phyloP scores from a whole-genome alignment of 208 protist species.

The Crithidia acanthocephali region DNA sequence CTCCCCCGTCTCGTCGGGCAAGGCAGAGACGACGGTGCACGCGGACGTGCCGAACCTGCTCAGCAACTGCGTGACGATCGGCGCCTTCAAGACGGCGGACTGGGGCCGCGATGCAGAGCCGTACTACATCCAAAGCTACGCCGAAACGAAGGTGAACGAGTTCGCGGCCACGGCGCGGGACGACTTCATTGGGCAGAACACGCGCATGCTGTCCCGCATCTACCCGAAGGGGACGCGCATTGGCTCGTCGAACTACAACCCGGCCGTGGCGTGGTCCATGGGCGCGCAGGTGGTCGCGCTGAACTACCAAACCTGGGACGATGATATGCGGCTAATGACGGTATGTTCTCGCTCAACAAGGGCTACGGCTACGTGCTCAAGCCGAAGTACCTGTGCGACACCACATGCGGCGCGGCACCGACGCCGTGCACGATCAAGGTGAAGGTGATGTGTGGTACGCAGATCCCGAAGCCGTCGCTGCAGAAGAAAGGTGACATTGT shows the following conservation, averaged over 20 bases:
- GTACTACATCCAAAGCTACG: slow-evolving; percentile 65
- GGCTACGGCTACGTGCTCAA: slow-evolving; percentile 95
- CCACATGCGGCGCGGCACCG: slow-evolving; percentile 10
- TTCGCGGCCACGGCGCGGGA: slow-evolving; percentile 27
- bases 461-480: slow-evolving; percentile 67
- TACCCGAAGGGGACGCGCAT: slow-evolving; percentile 94
- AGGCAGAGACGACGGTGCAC: slow-evolving; percentile 24
- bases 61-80: slow-evolving; percentile 45
- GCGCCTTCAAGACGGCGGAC: slow-evolving; percentile 48
- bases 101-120: slow-evolving; percentile 52
- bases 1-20: background rate
- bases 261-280: slow-evolving; percentile 69
- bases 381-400: slow-evolving; percentile 60
- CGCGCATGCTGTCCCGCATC: slow-evolving; percentile 76
- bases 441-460: slow-evolving; percentile 60
- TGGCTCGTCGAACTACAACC: slow-evolving; percentile 93
- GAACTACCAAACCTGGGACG: slow-evolving; percentile 89
- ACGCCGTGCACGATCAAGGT: slow-evolving; percentile 38
- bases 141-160: slow-evolving; percentile 52
- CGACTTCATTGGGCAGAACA: slow-evolving; percentile 61
- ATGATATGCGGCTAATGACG: slow-evolving; percentile 73
- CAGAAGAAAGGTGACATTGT: slow-evolving; percentile 68
- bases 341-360: slow-evolving; percentile 93
- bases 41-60: slow-evolving; percentile 32
- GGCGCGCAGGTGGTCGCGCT: slow-evolving; percentile 92